phyloP scores from a whole-genome alignment of 1,284 basidiomycete species.

The Naganishia cerealis region DNA sequence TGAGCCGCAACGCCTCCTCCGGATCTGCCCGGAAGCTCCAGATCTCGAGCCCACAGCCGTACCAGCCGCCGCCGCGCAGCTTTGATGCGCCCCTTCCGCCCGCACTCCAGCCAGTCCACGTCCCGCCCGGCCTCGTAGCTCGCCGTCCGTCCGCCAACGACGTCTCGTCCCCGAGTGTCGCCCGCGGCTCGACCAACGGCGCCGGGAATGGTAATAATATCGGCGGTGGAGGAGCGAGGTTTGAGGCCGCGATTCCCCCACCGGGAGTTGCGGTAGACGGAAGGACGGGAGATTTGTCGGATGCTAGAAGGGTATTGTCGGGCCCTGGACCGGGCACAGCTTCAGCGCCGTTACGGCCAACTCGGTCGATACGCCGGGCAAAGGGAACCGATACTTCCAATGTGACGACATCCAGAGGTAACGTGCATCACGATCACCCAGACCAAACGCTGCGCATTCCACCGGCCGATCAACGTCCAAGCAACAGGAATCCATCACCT shows the following conservation, averaged over 20 bases:
- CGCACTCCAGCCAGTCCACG: slow-evolving; percentile 8
- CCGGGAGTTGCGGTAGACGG: slow-evolving; percentile 3
- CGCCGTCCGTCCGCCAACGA: slow-evolving; percentile 2
- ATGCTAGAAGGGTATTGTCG: not conserved
- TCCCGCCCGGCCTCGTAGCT: not conserved
- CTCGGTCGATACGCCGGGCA: slow-evolving; percentile 2
- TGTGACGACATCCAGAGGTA: not conserved
- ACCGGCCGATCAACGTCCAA: not conserved
- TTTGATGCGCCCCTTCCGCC: slow-evolving; percentile 9
- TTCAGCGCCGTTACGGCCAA: slow-evolving; percentile 4
- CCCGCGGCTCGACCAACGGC: not conserved
- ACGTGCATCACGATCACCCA: not conserved
- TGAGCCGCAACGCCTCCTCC: slow-evolving; percentile 5
- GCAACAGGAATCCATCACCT: not conserved
- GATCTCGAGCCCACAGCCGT: slow-evolving; percentile 33
- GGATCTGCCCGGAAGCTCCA: slow-evolving; percentile 21
- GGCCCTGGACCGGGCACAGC: not conserved
- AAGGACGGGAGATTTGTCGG: slow-evolving; percentile 8
- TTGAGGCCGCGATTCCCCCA: slow-evolving; percentile 6
- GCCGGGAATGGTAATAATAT: not conserved
- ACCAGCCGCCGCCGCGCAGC: slow-evolving; percentile 9
- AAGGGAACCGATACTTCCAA: not conserved
- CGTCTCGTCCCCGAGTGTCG: not conserved
- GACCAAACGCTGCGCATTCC: not conserved
- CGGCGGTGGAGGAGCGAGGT: not conserved